Percentiles rank a stretch among this genome's conserved stretches.
phyloP scores from a whole-genome alignment of 768 basidiomycete genomes.

The Calocybe cyanea region DNA sequence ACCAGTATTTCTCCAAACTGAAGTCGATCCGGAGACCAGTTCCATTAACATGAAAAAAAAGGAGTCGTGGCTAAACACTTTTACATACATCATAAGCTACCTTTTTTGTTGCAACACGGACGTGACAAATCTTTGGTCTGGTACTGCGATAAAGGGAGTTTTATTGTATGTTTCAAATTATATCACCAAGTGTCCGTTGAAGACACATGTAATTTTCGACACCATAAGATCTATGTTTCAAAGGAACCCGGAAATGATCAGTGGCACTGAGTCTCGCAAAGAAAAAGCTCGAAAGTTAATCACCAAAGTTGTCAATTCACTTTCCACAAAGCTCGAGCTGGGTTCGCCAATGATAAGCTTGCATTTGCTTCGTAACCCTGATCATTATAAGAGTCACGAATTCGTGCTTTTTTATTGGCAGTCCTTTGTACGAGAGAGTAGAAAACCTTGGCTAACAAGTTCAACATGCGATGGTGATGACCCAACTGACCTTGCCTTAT shows the following conservation, averaged over 20 bases:
- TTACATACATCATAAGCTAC: conserved; percentile 28
- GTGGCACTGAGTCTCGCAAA: conserved; percentile 8
- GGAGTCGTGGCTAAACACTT: no score
- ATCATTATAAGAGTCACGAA: conserved; percentile 32
- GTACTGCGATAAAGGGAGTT: conserved; percentile 35
- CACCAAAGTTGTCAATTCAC: conserved; percentile 30
- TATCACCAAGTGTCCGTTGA: conserved; percentile 36
- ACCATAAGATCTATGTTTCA: no score
- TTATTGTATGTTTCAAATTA: conserved; percentile 40
- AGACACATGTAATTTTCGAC: conserved; percentile 34
- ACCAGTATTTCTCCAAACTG: conserved; percentile 14
- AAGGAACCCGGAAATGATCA: conserved; percentile 20
- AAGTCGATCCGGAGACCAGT: conserved; percentile 25
- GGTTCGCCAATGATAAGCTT: conserved; percentile 32
- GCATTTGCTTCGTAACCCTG: conserved; percentile 32
- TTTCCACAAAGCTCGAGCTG: conserved; percentile 33
- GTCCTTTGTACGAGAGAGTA: conserved; percentile 22
- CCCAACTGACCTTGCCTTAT: conserved; percentile 2
- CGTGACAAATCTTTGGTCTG: conserved; percentile 40
- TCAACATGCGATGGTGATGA: not conserved
- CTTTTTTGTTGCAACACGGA: conserved; percentile 33
- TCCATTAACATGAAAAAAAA: conserved; percentile 25
- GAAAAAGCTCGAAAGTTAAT: conserved; percentile 28
- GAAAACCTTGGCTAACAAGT: conserved; percentile 11
- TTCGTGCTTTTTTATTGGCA: conserved; percentile 32